Conservation (phyloP, 331 rosid genomes). For the Rhamnella rubrinervis region DNA sequence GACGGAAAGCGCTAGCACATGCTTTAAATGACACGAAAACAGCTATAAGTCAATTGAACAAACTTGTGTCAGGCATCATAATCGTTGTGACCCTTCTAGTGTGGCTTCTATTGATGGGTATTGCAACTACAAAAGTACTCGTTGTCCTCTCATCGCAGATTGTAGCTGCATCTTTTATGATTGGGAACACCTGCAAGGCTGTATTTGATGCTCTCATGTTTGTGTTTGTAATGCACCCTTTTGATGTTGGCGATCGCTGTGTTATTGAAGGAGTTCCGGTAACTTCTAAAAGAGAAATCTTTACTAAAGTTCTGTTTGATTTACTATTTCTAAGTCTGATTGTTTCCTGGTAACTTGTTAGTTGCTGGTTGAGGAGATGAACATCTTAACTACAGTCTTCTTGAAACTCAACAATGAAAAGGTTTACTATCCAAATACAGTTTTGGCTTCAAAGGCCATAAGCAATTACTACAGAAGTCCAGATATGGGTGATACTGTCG, state of each 20-base stretch:
- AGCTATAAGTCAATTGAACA: conserved; percentile 77
- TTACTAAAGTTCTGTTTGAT: conserved; percentile 11
- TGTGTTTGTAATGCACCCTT: conserved; percentile 96
- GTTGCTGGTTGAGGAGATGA: conserved; percentile 96
- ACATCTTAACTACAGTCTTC: conserved; percentile 80
- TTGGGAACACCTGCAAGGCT: conserved; percentile 87
- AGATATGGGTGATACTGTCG: conserved; percentile 66
- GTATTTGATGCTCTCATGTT: conserved; percentile 84
- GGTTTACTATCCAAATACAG: conserved; percentile 80
- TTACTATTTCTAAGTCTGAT: conserved; percentile 16
- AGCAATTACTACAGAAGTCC: conserved; percentile 89
- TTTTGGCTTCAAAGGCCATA: conserved; percentile 74
- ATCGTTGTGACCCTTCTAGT: conserved; percentile 48
- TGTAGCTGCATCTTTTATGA: conserved; percentile 66
- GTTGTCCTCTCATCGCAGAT: conserved; percentile 73
- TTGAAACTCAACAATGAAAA: conserved; percentile 78
- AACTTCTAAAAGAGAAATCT: conserved; percentile 12
- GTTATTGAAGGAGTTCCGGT: conserved; percentile 82
- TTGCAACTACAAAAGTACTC: conserved; percentile 81
- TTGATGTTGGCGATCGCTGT: conserved; percentile 92
- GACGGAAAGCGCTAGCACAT: conserved; percentile 81
- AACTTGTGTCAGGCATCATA: conserved; percentile 56
- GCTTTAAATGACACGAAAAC: conserved; percentile 87
- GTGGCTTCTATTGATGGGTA: conserved; percentile 84
- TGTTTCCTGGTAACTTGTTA: conserved; percentile 29